Percentiles rank a stretch among this genome's conserved stretches.
These are phyloP conservation scores for Capsicum chinense DNA, from an alignment of 257 asterid species.

Conservation along the genomic window DNA sequence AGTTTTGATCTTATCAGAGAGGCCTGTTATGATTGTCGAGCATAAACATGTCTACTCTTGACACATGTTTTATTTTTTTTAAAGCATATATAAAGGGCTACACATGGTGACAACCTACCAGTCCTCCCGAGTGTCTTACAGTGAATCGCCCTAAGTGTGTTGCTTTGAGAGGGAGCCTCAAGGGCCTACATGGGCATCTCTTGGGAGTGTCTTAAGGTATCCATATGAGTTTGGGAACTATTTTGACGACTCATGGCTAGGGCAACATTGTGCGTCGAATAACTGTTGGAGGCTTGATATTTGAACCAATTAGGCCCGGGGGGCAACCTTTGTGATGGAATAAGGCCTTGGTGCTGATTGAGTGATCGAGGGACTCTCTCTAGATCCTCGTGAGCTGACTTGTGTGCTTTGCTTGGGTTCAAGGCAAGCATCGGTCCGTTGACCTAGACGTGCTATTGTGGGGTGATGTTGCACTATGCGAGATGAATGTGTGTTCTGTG, in stretches of 20 bases:
- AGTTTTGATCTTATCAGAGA: background rate
- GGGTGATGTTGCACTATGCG: background rate
- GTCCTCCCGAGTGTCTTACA: background rate
- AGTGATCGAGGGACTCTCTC: background rate
- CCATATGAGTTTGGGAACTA: background rate
- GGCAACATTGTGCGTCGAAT: background rate
- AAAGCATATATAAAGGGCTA: background rate
- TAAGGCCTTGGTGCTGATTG: background rate
- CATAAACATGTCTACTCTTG: background rate
- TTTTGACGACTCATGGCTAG: background rate
- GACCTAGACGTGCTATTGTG: background rate
- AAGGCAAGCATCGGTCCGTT: background rate
- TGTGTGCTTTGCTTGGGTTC: background rate
- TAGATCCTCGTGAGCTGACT: background rate
- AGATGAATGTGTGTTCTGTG: background rate
- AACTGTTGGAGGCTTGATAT: background rate
- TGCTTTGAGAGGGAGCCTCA: background rate
- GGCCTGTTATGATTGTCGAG: background rate
- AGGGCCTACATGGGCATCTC: background rate
- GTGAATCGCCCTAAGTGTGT: background rate
- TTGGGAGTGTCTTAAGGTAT: background rate
- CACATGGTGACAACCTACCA: background rate
- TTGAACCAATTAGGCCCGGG: background rate
- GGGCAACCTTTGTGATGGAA: background rate
- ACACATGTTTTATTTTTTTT: background rate